Percentiles rank a stretch among this genome's conserved stretches.
Conservation (phyloP, 106 monocot genomes). For the Ottelia alismoides region DNA sequence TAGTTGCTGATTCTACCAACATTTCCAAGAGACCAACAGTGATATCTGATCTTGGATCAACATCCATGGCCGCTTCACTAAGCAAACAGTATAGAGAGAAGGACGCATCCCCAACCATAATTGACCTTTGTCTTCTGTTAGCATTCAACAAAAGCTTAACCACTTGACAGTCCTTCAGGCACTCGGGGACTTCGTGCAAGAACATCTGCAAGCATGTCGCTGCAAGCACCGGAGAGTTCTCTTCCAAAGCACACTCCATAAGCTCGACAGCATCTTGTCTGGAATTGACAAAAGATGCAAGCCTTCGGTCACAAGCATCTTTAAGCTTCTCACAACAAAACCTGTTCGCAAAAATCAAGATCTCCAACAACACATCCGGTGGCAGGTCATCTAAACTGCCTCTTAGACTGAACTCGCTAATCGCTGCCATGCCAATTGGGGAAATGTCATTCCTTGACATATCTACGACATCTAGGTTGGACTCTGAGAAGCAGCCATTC, state of each 20-base stretch:
- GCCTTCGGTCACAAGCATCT: slow-evolving; percentile 79
- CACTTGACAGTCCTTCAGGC: slow-evolving; percentile 62
- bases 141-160: slow-evolving; percentile 53
- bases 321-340: slow-evolving; percentile 92
- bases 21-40: slow-evolving; percentile 58
- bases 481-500: slow-evolving; percentile 85
- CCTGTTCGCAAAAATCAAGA: slow-evolving; percentile 79
- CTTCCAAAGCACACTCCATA: slow-evolving; percentile 81
- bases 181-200: slow-evolving; percentile 53
- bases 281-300: slow-evolving; percentile 64
- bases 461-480: slow-evolving; percentile 64
- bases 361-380: slow-evolving; percentile 50
- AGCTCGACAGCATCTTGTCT: slow-evolving; percentile 81
- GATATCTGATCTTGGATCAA: slow-evolving; percentile 54
- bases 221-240: slow-evolving; percentile 57
- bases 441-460: slow-evolving; percentile 89
- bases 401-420: slow-evolving; percentile 39
- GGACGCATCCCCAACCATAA: slow-evolving; percentile 55
- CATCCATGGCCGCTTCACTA: slow-evolving; percentile 68
- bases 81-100: slow-evolving; percentile 83
- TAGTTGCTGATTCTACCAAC: slow-evolving; percentile 45
- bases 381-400: slow-evolving; percentile 38
- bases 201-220: slow-evolving; percentile 78
- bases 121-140: slow-evolving; percentile 28
- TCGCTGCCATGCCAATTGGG: slow-evolving; percentile 51